A percentile compares a stretch with the other conserved stretches of the same genome.
Conservation (phyloP, 352 stramenopile species). For the Phytophthora tentaculata region DNA sequence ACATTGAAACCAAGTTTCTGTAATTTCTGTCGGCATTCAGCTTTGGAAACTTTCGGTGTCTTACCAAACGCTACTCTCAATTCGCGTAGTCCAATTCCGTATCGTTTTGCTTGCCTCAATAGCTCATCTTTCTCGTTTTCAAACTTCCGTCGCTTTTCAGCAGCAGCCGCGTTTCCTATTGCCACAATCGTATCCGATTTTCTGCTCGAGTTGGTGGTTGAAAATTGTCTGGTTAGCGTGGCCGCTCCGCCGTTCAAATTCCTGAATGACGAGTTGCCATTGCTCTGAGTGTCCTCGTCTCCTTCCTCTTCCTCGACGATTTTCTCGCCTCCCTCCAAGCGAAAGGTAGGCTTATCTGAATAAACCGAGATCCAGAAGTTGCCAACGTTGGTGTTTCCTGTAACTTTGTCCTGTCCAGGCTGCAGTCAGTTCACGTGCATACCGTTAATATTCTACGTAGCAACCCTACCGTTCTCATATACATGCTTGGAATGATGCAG, state of each 20-base stretch:
- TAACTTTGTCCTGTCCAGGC: conserved; percentile 65
- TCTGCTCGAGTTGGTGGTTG: conserved; percentile 40
- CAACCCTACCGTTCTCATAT: conserved; percentile 76
- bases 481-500: conserved; percentile 88
- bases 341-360: conserved; percentile 69
- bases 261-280: background rate
- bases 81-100: conserved; percentile 71
- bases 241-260: conserved; percentile 1
- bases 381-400: conserved; percentile 77
- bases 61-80: conserved; percentile 77
- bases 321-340: conserved; percentile 71
- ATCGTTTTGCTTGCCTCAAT: conserved; percentile 60
- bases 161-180: conserved; percentile 37
- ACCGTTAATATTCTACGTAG: background rate
- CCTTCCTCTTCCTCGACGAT: conserved; percentile 86
- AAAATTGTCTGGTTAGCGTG: conserved; percentile 14
- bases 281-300: conserved; percentile 43
- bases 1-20: conserved; percentile 70
- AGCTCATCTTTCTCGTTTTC: conserved; percentile 81
- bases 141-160: conserved; percentile 63
- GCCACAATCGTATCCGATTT: conserved; percentile 38
- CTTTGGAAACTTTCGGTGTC: conserved; percentile 47
- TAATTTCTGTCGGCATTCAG: conserved; percentile 67
- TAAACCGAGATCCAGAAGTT: conserved; percentile 88
- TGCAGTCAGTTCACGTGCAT: background rate